phyloP scores from a whole-genome alignment of 495 filamentous ascomycete species.

The Podospora bellae-mahoneyi region DNA sequence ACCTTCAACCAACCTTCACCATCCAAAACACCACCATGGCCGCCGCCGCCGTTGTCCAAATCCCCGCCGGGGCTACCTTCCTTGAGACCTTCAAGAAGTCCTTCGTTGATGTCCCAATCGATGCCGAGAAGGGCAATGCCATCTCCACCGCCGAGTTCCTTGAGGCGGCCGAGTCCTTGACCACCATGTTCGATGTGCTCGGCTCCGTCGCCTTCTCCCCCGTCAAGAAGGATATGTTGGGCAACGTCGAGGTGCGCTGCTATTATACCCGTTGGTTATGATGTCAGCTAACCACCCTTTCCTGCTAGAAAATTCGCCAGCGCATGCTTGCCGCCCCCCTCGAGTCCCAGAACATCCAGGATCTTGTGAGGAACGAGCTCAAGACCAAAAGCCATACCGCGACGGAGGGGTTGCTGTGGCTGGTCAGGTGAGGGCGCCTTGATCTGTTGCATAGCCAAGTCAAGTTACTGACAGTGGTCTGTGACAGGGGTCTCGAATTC shows the following conservation, averaged over 20 bases:
- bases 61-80: constrained; percentile 69
- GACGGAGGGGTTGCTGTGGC: constrained; percentile 86
- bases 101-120: constrained; percentile 77
- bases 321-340: constrained; percentile 71
- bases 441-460: not conserved
- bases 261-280: not conserved
- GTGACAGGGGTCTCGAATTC: constrained; percentile 80
- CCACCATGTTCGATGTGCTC: constrained; percentile 80
- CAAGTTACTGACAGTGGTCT: constrained; percentile 6
- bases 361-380: constrained; percentile 78
- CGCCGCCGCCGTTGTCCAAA: constrained; percentile 28
- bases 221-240: constrained; percentile 86
- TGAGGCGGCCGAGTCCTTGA: constrained; percentile 81
- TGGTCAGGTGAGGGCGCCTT: constrained; percentile 62
- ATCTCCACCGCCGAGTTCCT: constrained; percentile 86
- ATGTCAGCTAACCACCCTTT: constrained; percentile 9
- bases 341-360: constrained; percentile 76
- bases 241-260: constrained; percentile 78
- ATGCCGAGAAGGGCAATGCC: constrained; percentile 66
- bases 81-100: constrained; percentile 77
- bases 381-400: constrained; percentile 82
- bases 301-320: constrained; percentile 78
- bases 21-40: constrained; percentile 33
- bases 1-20: not conserved
- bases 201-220: constrained; percentile 76